These are phyloP conservation scores for Magnaporthiopsis incrustans DNA, from an alignment of 2,329 filamentous ascomycete species.

Conservation along the genomic window DNA sequence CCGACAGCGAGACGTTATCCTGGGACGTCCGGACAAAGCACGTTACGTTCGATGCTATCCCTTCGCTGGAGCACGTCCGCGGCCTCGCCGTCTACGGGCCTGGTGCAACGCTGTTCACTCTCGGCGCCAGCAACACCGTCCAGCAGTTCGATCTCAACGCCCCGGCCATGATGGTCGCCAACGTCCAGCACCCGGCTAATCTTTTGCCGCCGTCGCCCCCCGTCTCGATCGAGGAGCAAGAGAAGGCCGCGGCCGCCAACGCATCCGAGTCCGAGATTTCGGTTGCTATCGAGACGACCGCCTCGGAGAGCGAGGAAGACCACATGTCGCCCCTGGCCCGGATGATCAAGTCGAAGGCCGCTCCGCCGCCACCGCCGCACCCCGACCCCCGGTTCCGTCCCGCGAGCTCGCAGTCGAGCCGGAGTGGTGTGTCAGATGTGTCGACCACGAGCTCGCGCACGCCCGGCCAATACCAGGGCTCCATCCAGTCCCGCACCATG, in stretches of 20 bases:
- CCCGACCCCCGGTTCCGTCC: not conserved
- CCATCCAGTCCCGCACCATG: slow-evolving; percentile 43
- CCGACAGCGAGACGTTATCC: slow-evolving; percentile 69
- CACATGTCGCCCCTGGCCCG: slow-evolving; percentile 68
- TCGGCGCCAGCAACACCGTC: slow-evolving; percentile 79
- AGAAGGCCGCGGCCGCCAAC: slow-evolving; percentile 41
- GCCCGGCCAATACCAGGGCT: slow-evolving; percentile 40
- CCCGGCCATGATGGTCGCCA: slow-evolving; percentile 69
- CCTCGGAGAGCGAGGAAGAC: slow-evolving; percentile 71
- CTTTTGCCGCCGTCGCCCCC: slow-evolving; percentile 74
- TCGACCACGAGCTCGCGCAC: slow-evolving; percentile 49
- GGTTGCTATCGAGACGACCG: slow-evolving; percentile 46
- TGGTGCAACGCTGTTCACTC: slow-evolving; percentile 83
- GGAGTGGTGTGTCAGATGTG: slow-evolving; percentile 52
- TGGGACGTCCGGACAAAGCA: slow-evolving; percentile 99
- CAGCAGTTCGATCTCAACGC: slow-evolving; percentile 95
- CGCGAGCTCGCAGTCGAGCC: slow-evolving; percentile 55
- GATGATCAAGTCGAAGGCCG: slow-evolving; percentile 57
- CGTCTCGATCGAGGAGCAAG: slow-evolving; percentile 68
- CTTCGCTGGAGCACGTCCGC: slow-evolving; percentile 71
- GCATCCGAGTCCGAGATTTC: slow-evolving; percentile 49
- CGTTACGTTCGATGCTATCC: slow-evolving; percentile 82
- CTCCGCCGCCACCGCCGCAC: not conserved
- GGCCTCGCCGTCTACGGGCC: slow-evolving; percentile 85
- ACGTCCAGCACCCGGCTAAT: slow-evolving; percentile 77